These are phyloP conservation scores for Sporisorium exsertum DNA, from an alignment of 1,284 basidiomycete species.

Conservation along the genomic window DNA sequence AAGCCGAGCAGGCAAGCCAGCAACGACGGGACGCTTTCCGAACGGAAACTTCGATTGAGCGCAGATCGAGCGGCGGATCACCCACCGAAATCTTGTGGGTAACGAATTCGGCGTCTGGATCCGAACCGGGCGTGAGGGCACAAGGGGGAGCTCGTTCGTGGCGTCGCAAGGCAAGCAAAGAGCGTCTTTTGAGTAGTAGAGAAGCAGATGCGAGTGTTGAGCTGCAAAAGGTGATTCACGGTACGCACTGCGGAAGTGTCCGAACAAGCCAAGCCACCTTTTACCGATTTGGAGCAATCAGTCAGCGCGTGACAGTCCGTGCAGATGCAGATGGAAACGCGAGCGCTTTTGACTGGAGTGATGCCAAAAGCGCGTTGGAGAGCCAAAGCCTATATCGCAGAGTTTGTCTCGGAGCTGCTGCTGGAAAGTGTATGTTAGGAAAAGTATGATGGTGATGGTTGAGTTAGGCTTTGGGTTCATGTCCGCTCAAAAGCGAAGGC, in stretches of 20 bases:
- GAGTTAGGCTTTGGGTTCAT: constrained; percentile 1
- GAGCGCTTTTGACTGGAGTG: too few species aligned
- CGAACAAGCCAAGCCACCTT: not conserved
- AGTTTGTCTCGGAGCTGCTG: not conserved
- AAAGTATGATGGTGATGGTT: not conserved
- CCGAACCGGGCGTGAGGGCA: not conserved
- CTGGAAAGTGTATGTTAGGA: not conserved
- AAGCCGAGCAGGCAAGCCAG: not conserved
- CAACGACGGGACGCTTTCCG: not conserved
- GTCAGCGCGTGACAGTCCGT: constrained; percentile 29
- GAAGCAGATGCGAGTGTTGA: not conserved
- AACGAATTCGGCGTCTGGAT: not conserved
- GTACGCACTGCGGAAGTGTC: not conserved
- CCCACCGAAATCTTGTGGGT: not conserved
- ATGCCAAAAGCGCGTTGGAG: not conserved
- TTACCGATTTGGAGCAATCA: constrained; percentile 18
- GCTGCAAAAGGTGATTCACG: constrained; percentile 5
- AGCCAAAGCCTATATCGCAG: not conserved
- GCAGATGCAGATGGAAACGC: constrained; percentile 3
- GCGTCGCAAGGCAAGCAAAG: not conserved
- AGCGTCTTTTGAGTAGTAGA: not conserved
- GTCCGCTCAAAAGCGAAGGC: not conserved
- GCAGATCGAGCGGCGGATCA: constrained; percentile 4
- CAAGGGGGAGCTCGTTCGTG: not conserved
- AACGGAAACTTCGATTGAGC: not conserved